phyloP scores from a whole-genome alignment of 164 flowering plant species.

The Magnolia kwangsiensis region DNA sequence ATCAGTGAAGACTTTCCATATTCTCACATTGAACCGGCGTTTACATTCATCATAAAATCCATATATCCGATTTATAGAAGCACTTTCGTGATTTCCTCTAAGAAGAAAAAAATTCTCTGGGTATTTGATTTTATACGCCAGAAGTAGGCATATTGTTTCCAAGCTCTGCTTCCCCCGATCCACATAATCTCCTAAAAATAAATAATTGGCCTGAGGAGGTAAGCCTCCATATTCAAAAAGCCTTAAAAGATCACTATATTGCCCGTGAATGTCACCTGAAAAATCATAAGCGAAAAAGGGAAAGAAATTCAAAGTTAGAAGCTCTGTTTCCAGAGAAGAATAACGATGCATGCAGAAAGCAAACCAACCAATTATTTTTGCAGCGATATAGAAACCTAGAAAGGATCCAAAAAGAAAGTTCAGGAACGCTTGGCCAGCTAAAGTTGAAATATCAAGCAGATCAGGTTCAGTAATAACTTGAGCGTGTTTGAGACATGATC shows the following conservation, averaged over 20 bases:
- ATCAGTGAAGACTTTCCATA: slow-evolving; percentile 74
- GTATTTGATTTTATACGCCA: slow-evolving; percentile 76
- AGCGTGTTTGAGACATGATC: neutral
- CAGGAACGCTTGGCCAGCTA: neutral
- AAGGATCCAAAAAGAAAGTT: neutral
- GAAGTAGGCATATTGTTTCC: slow-evolving; percentile 78
- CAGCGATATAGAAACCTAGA: neutral
- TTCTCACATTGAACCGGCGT: slow-evolving; percentile 67
- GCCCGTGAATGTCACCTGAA: slow-evolving; percentile 86
- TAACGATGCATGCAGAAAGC: neutral
- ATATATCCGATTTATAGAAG: slow-evolving; percentile 76
- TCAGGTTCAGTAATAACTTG: neutral
- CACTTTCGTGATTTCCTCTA: slow-evolving; percentile 79
- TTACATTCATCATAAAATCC: slow-evolving; percentile 91
- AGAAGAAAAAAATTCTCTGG: slow-evolving; percentile 75
- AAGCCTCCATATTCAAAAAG: slow-evolving; percentile 80
- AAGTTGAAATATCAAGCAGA: neutral
- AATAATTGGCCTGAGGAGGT: slow-evolving; percentile 73
- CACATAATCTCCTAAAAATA: slow-evolving; percentile 80
- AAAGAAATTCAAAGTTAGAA: neutral
- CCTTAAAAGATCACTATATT: slow-evolving; percentile 67
- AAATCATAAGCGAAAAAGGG: slow-evolving; percentile 5
- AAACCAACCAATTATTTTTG: neutral
- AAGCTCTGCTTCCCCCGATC: slow-evolving; percentile 84
- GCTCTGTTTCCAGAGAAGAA: neutral